These are phyloP conservation scores for Lasiodiplodia gonubiensis DNA, from an alignment of 2,329 filamentous ascomycete genomes.

Conservation along the genomic window DNA sequence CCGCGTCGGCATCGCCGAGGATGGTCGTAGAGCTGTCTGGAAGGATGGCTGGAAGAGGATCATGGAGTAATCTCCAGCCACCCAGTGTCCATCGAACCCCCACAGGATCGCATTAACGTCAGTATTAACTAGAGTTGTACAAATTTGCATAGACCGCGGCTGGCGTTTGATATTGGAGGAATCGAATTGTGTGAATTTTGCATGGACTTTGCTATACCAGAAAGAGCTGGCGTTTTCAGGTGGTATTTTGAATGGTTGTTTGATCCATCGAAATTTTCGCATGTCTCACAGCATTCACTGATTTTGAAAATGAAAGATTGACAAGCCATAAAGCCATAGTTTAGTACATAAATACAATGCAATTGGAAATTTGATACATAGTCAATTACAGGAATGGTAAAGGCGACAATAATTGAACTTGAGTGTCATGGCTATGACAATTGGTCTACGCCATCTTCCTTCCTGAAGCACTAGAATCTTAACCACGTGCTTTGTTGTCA, in stretches of 20 bases:
- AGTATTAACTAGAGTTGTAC: not conserved
- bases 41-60: constrained; percentile 79
- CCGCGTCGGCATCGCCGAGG: constrained; percentile 68
- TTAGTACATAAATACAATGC: not conserved
- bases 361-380: not conserved
- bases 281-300: not conserved
- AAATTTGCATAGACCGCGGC: not conserved
- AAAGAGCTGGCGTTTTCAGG: not conserved
- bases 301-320: not conserved
- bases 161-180: not conserved
- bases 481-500: too few relatives aligned
- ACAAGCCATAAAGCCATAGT: not conserved
- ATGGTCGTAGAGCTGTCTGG: constrained; percentile 69
- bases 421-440: not conserved
- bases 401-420: not conserved
- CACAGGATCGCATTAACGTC: not conserved
- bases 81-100: too few relatives aligned
- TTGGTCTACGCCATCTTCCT: too few relatives aligned
- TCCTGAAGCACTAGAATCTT: too few relatives aligned
- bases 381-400: not conserved
- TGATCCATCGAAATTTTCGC: not conserved
- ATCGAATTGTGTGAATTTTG: not conserved
- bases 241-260: not conserved
- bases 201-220: not conserved
- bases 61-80: constrained; percentile 7